Base-by-base conservation (phyloP, 2,329 filamentous ascomycete genomes). In the Diplodia sapinea region DNA sequence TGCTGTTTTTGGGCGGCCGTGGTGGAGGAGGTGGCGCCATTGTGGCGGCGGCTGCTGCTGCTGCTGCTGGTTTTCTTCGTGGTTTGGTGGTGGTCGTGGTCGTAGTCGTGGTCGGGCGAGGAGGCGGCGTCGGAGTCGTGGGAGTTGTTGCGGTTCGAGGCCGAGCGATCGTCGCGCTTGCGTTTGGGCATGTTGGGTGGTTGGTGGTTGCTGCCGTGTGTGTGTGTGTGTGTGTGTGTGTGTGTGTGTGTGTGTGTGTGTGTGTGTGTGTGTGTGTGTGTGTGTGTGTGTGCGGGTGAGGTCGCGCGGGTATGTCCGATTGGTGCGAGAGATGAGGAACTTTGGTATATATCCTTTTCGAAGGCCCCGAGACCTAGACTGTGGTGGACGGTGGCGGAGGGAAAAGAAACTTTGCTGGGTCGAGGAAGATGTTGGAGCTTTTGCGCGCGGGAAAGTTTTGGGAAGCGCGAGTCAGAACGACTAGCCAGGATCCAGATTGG, bases 111-210 rank as follows among this genome's bases (percentile, higher is more conserved):
- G 11, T 68, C 59, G 3, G 51, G 47, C 6, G 52, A 33, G 26
- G 33, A 26, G 11, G 8, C 5, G 33, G 33, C 9, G 33, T 12
- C 68, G 56, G 56, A 29, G 9, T 66, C 67, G 11, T 68, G 59
- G 4, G 51, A 38, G 26, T 20, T 17, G 12, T 68, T 65, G 11
- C 68, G 61, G 5, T 49, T 43, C 3, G 56, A 33, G 31, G 33
- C 33, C 33, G 33, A 26, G 11, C 70, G 68, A 1, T 72, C 69
- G 31, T 71, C 67, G 69, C 75, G 77, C 70, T 77, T 78, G 69
- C 77, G 71, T 73, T 78, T 78, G 17, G 74, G 71, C 77, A 78
- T 78, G 47, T 52, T 70, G 17, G 23, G 12, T 17, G 50, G 11
- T 26, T 26, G 23, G 23, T 26, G 23, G 23, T 26, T 26, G 23